A percentile compares a stretch with the other conserved stretches of the same genome.
Conservation (phyloP, 75 land plant genomes). For the Cunninghamia lanceolata region DNA sequence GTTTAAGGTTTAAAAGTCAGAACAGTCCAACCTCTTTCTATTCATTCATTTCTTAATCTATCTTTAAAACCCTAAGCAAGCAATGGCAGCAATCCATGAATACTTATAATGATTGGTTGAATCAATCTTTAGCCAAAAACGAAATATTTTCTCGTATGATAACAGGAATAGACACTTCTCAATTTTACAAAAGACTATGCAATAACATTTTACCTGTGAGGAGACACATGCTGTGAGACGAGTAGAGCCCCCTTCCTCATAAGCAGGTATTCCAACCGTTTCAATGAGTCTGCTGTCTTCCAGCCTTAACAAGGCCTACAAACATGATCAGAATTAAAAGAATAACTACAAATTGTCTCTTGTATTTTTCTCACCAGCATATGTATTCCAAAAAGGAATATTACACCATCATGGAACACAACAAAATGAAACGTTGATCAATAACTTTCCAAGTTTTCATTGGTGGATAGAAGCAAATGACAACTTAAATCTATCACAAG, state of each 20-base stretch:
- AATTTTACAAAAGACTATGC: neutral
- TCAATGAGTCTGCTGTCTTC: slow-evolving; percentile 86
- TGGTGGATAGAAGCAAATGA: neutral
- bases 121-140: neutral
- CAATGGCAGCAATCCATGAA: neutral
- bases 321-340: slow-evolving; percentile 5
- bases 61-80: neutral
- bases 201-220: slow-evolving; percentile 65
- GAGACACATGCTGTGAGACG: slow-evolving; percentile 97
- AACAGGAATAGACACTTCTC: neutral
- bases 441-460: neutral
- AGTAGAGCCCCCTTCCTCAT: slow-evolving; percentile 59
- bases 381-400: neutral
- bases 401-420: neutral
- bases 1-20: neutral
- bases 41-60: neutral
- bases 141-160: neutral
- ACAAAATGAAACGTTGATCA: neutral
- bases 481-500: neutral
- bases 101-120: neutral
- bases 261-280: slow-evolving; percentile 93
- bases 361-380: neutral
- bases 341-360: neutral
- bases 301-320: slow-evolving; percentile 75
- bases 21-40: neutral